Evolutionary conservation across 1,139 yeast genomes (phyloP), one percentile per base, ranked within the genome.

Genomic region (Meyerozyma elateridarum): DNA sequence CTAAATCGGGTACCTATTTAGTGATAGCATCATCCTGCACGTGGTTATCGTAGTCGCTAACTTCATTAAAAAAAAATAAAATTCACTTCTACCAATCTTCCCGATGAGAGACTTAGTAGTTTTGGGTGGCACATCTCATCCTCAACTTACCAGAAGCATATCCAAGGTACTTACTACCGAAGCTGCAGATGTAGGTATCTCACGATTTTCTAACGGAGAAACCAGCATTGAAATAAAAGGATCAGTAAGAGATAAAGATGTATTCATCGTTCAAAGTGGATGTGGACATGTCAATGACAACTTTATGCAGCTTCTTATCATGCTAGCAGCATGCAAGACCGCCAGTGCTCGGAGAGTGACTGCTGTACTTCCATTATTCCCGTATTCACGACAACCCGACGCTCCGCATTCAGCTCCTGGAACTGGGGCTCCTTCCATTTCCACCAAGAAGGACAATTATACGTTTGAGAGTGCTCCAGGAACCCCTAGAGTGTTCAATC

Each of bases 341-440:
- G 96, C 98, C 3, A 83, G 95, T 44, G 97, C 98, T 9, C 80
- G 77, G 40, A 73, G 94, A 43, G 95, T 89, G 26, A 89, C 96
- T 2, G 97, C 95, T 0, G 96, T 93, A 22, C 67, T 91, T 57
- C 98, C 99, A 5, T 69, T 87, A 41, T 91, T 93, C 56, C 96
- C 97, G 15, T 93, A 93, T 56, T 85, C 96, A 1, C 72, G 99
- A 51, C 99, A 93, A 59, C 95, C 96, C 2, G 97, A 89, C 57
- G 79, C 85, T 26, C 96, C 96, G n/a, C 85, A 82, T 50, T 77
- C 85, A 28, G 85, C 91, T 1, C 85, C 85, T 22, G 51, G 69
- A 29, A 62, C 69, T 2, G 71, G 70, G 3, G 71, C 71, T 2
- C 70, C 71, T 9, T 58, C 64, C 16, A 38, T 59, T 6, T 56